A percentile compares a stretch with the other conserved stretches of the same genome.
Evolutionary conservation across 192 early-diverging fungal species (phyloP).

Genomic region (Podila clonocystis): DNA sequence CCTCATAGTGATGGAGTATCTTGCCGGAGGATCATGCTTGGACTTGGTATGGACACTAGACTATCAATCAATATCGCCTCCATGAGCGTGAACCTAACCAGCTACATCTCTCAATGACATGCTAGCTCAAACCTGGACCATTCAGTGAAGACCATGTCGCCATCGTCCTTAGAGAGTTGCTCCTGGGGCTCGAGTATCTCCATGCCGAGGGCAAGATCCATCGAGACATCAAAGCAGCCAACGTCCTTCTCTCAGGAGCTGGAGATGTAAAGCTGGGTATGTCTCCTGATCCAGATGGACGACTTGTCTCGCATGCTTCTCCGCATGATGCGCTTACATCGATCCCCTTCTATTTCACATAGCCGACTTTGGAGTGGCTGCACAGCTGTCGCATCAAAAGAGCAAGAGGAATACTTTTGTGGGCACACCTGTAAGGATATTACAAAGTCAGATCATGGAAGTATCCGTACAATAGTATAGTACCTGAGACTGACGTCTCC

Average conservation of each 20-base stretch:
- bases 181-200: conserved; percentile 92
- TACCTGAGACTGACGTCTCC: neutral
- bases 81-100: neutral
- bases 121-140: conserved; percentile 55
- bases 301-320: neutral
- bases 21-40: conserved; percentile 61
- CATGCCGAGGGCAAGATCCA: conserved; percentile 93
- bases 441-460: neutral
- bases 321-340: neutral
- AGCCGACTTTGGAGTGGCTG: conserved; percentile 97
- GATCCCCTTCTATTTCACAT: conserved; percentile 19
- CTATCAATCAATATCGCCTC: neutral
- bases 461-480: neutral
- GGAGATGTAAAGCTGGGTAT: conserved; percentile 59
- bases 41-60: conserved; percentile 45
- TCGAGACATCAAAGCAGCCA: conserved; percentile 97
- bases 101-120: too few species aligned
- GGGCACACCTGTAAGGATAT: conserved; percentile 87
- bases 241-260: conserved; percentile 71
- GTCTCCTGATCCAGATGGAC: neutral
- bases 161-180: conserved; percentile 82
- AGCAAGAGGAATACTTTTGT: conserved; percentile 89
- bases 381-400: conserved; percentile 72
- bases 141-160: conserved; percentile 58
- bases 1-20: conserved; percentile 61